Conservation (phyloP, 768 basidiomycete species). For the Kwoniella shandongensis region DNA sequence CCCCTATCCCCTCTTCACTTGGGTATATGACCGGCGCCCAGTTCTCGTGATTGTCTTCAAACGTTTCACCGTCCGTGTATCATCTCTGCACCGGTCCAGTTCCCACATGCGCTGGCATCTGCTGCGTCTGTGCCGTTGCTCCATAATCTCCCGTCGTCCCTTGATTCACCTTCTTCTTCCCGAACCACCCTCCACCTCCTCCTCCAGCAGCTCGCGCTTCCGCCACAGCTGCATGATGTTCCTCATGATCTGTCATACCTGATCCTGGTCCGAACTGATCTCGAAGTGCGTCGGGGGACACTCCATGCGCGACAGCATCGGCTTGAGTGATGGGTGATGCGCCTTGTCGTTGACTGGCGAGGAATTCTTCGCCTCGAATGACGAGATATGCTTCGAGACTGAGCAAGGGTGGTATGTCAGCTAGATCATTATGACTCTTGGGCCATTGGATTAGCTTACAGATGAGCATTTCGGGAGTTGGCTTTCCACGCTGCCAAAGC, state of each 20-base stretch:
- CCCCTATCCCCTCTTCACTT: too few species aligned
- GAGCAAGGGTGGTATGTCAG: neutral
- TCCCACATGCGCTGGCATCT: too few species aligned
- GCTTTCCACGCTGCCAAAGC: conserved; percentile 76
- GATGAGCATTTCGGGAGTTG: conserved; percentile 81
- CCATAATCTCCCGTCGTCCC: too few species aligned
- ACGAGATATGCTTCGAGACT: conserved; percentile 77
- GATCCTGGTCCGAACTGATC: conserved; percentile 17
- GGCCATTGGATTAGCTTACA: conserved; percentile 53
- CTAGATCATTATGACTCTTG: neutral
- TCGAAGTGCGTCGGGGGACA: conserved; percentile 21
- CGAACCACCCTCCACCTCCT: conserved; percentile 1
- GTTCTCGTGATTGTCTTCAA: too few species aligned
- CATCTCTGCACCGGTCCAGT: too few species aligned
- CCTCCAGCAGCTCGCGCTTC: neutral
- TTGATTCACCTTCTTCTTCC: too few species aligned
- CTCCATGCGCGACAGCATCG: conserved; percentile 22
- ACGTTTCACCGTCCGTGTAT: too few species aligned
- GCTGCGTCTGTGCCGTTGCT: too few species aligned
- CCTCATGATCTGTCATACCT: conserved; percentile 17
- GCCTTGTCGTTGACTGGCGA: conserved; percentile 52
- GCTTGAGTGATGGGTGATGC: conserved; percentile 22
- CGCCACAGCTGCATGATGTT: conserved; percentile 3
- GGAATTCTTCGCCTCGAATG: conserved; percentile 70
- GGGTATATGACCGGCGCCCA: too few species aligned